phyloP scores from a whole-genome alignment of 768 basidiomycete genomes.

The Russula emetica region DNA sequence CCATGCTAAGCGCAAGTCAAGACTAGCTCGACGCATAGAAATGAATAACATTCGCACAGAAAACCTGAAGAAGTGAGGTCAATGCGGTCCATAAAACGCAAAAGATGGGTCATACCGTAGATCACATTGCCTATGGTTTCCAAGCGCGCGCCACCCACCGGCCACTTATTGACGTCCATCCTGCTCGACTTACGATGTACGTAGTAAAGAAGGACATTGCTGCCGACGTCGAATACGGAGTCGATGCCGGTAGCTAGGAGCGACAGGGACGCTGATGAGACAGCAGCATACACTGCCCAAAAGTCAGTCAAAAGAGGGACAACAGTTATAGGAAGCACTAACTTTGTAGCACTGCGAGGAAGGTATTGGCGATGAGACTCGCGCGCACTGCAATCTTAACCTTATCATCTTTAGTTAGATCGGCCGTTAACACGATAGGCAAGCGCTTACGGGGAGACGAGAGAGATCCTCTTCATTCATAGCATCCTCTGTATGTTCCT shows the following conservation, averaged over 20 bases:
- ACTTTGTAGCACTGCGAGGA: slow-evolving; percentile 71
- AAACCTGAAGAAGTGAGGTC: slow-evolving; percentile 39
- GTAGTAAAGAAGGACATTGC: slow-evolving; percentile 76
- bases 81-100: background rate
- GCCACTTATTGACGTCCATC: slow-evolving; percentile 85
- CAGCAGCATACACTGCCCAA: slow-evolving; percentile 80
- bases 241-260: slow-evolving; percentile 89
- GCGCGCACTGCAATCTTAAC: slow-evolving; percentile 86
- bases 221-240: slow-evolving; percentile 78
- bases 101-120: slow-evolving; percentile 51
- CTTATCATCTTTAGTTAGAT: slow-evolving; percentile 37
- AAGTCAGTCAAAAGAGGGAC: slow-evolving; percentile 5
- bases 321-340: slow-evolving; percentile 27
- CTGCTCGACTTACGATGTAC: slow-evolving; percentile 66
- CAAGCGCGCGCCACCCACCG: slow-evolving; percentile 83
- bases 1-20: slow-evolving; percentile 56
- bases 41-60: slow-evolving; percentile 36
- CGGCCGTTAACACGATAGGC: background rate
- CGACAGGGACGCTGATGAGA: slow-evolving; percentile 77
- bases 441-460: slow-evolving; percentile 55
- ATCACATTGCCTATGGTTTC: slow-evolving; percentile 88
- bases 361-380: slow-evolving; percentile 73
- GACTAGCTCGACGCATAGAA: background rate
- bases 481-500: slow-evolving; percentile 82
- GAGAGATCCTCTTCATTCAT: slow-evolving; percentile 59